These are phyloP conservation scores for Massariosphaeria phaeospora DNA, from an alignment of 495 filamentous ascomycete species.

Conservation along the genomic window DNA sequence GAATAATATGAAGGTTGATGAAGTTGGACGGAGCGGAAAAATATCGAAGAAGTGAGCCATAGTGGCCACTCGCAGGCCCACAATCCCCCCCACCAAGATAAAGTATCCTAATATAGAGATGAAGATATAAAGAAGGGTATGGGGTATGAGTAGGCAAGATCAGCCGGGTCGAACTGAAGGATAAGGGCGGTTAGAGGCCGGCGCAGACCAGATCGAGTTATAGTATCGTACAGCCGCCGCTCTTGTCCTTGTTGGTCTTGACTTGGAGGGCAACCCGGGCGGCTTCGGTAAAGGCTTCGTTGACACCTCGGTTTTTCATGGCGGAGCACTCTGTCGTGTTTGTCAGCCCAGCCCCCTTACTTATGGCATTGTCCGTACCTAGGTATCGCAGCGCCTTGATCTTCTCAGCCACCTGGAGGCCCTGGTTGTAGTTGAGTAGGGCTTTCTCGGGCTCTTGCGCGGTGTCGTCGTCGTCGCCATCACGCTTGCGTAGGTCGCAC, in stretches of 20 bases:
- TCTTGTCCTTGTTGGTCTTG: constrained; percentile 50
- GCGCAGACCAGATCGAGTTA: constrained; percentile 11
- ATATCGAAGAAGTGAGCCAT: no score
- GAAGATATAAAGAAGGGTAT: constrained; percentile 3
- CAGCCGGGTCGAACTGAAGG: neutral
- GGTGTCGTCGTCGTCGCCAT: constrained; percentile 51
- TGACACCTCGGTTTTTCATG: constrained; percentile 93
- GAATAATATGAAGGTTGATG: no score
- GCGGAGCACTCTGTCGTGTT: constrained; percentile 79
- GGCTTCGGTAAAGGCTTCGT: constrained; percentile 97
- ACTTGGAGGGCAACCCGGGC: constrained; percentile 93
- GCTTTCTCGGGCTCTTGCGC: constrained; percentile 54
- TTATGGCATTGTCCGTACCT: constrained; percentile 44
- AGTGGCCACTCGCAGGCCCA: no score
- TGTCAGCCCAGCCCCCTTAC: constrained; percentile 2
- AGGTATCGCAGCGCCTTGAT: constrained; percentile 88
- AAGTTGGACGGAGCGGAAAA: no score
- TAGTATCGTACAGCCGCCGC: constrained; percentile 37
- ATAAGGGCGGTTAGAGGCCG: neutral
- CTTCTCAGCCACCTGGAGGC: constrained; percentile 83
- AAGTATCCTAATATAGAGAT: no score
- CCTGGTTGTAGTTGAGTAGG: constrained; percentile 87
- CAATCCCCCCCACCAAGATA: no score
- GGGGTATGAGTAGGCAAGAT: neutral
- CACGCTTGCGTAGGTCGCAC: constrained; percentile 82